These are phyloP conservation scores for Tolypocladium album DNA, from an alignment of 2,329 filamentous ascomycete species.

Conservation along the genomic window DNA sequence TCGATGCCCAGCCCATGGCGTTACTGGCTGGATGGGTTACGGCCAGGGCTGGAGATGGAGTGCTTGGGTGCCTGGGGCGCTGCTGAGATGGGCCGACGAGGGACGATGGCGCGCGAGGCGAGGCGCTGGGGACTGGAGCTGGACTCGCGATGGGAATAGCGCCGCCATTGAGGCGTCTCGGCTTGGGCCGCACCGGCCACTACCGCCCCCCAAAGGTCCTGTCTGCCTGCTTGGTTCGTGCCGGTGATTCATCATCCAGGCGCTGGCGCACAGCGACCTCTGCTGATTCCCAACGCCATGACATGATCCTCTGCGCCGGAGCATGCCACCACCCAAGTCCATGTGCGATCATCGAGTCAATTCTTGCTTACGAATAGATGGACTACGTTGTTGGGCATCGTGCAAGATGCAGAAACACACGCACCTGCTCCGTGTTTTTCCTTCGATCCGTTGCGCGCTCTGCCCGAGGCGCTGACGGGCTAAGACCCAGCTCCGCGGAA, in stretches of 20 bases:
- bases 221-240: neutral
- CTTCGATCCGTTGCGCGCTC: neutral
- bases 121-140: neutral
- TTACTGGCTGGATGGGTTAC: neutral
- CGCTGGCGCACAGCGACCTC: neutral
- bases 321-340: neutral
- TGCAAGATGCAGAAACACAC: neutral
- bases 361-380: neutral
- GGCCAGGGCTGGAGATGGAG: neutral
- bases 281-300: neutral
- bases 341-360: too few species aligned
- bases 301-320: neutral
- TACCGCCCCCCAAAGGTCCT: neutral
- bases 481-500: neutral
- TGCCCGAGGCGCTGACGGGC: neutral
- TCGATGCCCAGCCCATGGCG: neutral
- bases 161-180: too few species aligned
- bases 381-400: neutral
- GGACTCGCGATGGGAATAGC: neutral
- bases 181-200: neutral
- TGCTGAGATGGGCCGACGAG: neutral
- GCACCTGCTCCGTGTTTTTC: neutral
- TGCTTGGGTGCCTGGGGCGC: neutral
- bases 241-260: neutral
- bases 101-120: neutral